These are phyloP conservation scores for Neodidymelliopsis sp. DNA, from an alignment of 2,329 filamentous ascomycete genomes.

Conservation along the genomic window DNA sequence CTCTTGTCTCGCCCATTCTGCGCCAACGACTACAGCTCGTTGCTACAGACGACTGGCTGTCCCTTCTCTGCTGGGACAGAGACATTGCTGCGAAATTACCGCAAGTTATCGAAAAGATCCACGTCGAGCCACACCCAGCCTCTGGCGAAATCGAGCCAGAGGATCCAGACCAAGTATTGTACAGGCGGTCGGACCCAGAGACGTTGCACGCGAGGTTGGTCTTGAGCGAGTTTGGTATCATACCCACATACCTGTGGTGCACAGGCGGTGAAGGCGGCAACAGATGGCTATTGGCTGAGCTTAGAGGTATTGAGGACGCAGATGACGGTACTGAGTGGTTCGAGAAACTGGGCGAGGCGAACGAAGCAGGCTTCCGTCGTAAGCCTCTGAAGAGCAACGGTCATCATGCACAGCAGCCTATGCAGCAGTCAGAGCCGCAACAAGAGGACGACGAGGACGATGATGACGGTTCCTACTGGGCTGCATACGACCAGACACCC, in stretches of 20 bases:
- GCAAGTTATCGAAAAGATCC: slow-evolving; percentile 67
- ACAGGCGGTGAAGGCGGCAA: slow-evolving; percentile 68
- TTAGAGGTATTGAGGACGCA: slow-evolving; percentile 64
- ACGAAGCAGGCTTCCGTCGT: slow-evolving; percentile 55
- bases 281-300: slow-evolving; percentile 77
- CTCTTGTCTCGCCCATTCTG: slow-evolving; percentile 68
- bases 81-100: slow-evolving; percentile 65
- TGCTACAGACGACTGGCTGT: slow-evolving; percentile 72
- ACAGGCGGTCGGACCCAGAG: slow-evolving; percentile 75
- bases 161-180: slow-evolving; percentile 68
- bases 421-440: slow-evolving; percentile 23
- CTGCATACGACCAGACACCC: slow-evolving; percentile 76
- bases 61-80: slow-evolving; percentile 73
- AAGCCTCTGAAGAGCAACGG: slow-evolving; percentile 35
- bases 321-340: slow-evolving; percentile 67
- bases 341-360: slow-evolving; percentile 66
- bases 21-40: slow-evolving; percentile 70
- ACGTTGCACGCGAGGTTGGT: slow-evolving; percentile 74
- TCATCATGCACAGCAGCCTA: slow-evolving; percentile 14
- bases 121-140: slow-evolving; percentile 79
- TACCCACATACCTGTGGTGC: slow-evolving; percentile 74
- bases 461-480: slow-evolving; percentile 83
- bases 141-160: slow-evolving; percentile 82
- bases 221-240: slow-evolving; percentile 67
- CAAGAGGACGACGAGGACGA: slow-evolving; percentile 64